Evolutionary conservation across 2,329 filamentous ascomycete genomes (phyloP).

Genomic region (Cordyceps fumosorosea): DNA sequence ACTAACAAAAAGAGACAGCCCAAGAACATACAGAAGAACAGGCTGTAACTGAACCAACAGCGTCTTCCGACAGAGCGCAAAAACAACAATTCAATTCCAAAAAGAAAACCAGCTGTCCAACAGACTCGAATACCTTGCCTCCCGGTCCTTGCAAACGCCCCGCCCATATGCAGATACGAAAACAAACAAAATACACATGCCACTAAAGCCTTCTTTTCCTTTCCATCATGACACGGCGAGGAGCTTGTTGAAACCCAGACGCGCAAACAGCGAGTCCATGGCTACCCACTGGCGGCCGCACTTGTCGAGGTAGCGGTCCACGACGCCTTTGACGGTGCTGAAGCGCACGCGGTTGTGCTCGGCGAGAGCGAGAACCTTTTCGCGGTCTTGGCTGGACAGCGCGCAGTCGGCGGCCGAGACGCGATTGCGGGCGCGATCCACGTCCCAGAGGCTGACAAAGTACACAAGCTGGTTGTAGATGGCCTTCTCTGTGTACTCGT

Average conservation of each 20-base stretch:
- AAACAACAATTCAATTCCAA: neutral
- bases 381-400: slow-evolving; percentile 46
- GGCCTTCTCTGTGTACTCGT: slow-evolving; percentile 80
- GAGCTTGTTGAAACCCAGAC: slow-evolving; percentile 47
- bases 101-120: neutral
- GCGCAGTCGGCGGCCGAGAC: slow-evolving; percentile 43
- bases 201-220: neutral
- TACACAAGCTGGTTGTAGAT: slow-evolving; percentile 95
- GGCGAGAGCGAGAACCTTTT: slow-evolving; percentile 63
- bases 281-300: slow-evolving; percentile 89
- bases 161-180: neutral
- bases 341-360: slow-evolving; percentile 81
- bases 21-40: neutral
- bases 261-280: slow-evolving; percentile 81
- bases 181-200: neutral
- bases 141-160: neutral
- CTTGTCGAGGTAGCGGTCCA: slow-evolving; percentile 80
- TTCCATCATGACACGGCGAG: slow-evolving; percentile 9
- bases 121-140: neutral
- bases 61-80: neutral
- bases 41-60: neutral
- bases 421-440: slow-evolving; percentile 65
- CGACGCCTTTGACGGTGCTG: slow-evolving; percentile 64
- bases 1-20: neutral
- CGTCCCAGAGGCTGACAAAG: slow-evolving; percentile 77